Percentiles rank a stretch among this genome's conserved stretches.
phyloP scores from a whole-genome alignment of 805 yeast species.

The Starmerella sirachaensis region DNA sequence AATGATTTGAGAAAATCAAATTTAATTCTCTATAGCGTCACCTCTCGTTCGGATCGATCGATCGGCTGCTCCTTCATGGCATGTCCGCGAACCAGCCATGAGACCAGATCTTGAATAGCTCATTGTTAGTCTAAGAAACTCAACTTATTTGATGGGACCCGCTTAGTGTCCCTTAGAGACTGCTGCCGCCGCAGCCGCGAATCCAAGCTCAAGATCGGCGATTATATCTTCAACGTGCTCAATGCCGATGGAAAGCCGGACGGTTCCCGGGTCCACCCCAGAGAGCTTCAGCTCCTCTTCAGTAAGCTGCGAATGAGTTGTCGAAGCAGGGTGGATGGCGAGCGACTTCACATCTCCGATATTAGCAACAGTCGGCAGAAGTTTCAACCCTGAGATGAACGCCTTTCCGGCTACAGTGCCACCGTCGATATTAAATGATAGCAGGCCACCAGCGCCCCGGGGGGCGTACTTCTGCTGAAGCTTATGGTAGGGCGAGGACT shows the following conservation, averaged over 20 bases:
- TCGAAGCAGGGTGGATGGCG: slow-evolving; percentile 90
- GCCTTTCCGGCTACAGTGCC: slow-evolving; percentile 61
- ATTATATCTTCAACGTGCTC: slow-evolving; percentile 86
- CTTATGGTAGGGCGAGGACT: slow-evolving; percentile 64
- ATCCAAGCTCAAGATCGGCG: slow-evolving; percentile 78
- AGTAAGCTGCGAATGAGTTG: slow-evolving; percentile 85
- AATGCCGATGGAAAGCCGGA: slow-evolving; percentile 83
- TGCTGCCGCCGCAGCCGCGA: slow-evolving; percentile 39
- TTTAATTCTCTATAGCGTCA: no score
- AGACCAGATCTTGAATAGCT: no score
- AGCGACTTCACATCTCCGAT: slow-evolving; percentile 95
- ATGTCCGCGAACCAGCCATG: no score
- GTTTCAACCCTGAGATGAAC: slow-evolving; percentile 70
- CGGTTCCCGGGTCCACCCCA: slow-evolving; percentile 80
- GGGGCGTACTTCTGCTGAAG: slow-evolving; percentile 71
- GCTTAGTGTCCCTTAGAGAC: no score
- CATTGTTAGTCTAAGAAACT: no score
- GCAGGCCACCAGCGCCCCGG: slow-evolving; percentile 74
- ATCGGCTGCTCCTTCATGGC: no score
- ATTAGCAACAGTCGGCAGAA: slow-evolving; percentile 88
- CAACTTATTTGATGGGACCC: no score
- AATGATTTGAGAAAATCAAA: no score
- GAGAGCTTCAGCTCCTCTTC: slow-evolving; percentile 70
- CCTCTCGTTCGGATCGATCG: no score
- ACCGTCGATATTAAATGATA: slow-evolving; percentile 80